Evolutionary conservation across 2,329 filamentous ascomycete species (phyloP).

Genomic region (Dothideomycetes sp.): DNA sequence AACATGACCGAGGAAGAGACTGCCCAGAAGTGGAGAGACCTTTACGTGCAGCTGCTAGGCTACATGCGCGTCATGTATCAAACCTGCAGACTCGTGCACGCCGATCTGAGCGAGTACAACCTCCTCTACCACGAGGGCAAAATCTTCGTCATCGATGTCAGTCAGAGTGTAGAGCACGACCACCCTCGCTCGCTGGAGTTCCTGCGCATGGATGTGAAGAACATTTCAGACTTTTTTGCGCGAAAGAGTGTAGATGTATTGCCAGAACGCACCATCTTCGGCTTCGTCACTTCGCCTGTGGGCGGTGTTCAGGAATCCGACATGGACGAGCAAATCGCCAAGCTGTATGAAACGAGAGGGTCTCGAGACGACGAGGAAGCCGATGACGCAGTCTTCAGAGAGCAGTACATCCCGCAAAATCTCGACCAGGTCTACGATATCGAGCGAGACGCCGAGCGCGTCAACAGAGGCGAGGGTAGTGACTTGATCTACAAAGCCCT

Average conservation of each 20-base stretch:
- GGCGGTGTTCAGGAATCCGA: constrained; percentile 50
- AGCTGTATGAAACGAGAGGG: constrained; percentile 50
- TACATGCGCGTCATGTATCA: constrained; percentile 94
- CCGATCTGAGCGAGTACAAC: constrained; percentile 97
- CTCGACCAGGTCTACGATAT: constrained; percentile 94
- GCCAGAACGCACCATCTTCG: constrained; percentile 67
- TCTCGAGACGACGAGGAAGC: constrained; percentile 51
- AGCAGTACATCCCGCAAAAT: constrained; percentile 94
- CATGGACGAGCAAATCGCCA: constrained; percentile 53
- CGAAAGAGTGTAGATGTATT: constrained; percentile 74
- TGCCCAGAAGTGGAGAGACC: constrained; percentile 59
- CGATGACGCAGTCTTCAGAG: constrained; percentile 84
- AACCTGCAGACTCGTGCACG: constrained; percentile 82
- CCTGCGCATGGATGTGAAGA: constrained; percentile 96
- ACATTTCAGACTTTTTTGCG: constrained; percentile 85
- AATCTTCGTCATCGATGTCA: constrained; percentile 94
- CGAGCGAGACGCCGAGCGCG: constrained; percentile 74
- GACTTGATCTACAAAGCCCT: constrained; percentile 80
- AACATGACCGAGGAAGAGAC: constrained; percentile 42
- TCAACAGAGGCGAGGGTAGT: constrained; percentile 60
- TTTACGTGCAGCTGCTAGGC: constrained; percentile 75
- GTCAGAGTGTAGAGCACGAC: constrained; percentile 92
- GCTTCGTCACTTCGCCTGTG: constrained; percentile 61
- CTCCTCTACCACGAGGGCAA: constrained; percentile 74
- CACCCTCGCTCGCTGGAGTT: constrained; percentile 90